Conservation (phyloP, 2,329 filamentous ascomycete species). For the Talaromyces amestolkiae region DNA sequence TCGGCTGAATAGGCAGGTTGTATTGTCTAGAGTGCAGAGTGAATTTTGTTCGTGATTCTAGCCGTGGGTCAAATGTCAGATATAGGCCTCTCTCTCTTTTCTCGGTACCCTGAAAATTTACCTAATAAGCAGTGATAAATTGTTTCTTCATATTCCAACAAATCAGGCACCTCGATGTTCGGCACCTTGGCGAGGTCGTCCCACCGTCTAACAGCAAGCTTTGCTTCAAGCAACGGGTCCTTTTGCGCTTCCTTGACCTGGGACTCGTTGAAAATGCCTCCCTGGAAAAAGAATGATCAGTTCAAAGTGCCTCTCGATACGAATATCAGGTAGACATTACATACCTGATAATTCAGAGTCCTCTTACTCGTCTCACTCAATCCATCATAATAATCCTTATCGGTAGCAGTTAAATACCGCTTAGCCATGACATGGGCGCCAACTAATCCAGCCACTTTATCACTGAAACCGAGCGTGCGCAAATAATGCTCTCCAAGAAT, state of each 20-base stretch:
- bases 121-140: constrained; percentile 22
- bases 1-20: constrained; percentile 33
- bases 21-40: constrained; percentile 33
- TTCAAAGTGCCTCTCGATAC: neutral
- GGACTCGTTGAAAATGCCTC: constrained; percentile 25
- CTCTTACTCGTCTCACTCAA: constrained; percentile 31
- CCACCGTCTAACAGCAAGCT: constrained; percentile 29
- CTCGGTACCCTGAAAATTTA: neutral
- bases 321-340: neutral
- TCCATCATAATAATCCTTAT: constrained; percentile 29
- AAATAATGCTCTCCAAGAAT: constrained; percentile 32
- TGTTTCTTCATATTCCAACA: constrained; percentile 28
- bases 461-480: constrained; percentile 29
- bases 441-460: constrained; percentile 30
- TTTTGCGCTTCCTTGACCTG: constrained; percentile 26
- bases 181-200: constrained; percentile 30
- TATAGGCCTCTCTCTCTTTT: neutral
- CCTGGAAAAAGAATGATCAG: constrained; percentile 19
- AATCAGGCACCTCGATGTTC: constrained; percentile 22
- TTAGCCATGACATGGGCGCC: constrained; percentile 35
- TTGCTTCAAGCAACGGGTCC: constrained; percentile 28
- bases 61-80: neutral
- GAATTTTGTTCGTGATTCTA: constrained; percentile 8
- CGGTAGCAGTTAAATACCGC: constrained; percentile 29
- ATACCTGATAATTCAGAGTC: constrained; percentile 30